A percentile compares a stretch with the other conserved stretches of the same genome.
phyloP scores from a whole-genome alignment of 2,329 filamentous ascomycete species.

The Colletotrichum filicis region DNA sequence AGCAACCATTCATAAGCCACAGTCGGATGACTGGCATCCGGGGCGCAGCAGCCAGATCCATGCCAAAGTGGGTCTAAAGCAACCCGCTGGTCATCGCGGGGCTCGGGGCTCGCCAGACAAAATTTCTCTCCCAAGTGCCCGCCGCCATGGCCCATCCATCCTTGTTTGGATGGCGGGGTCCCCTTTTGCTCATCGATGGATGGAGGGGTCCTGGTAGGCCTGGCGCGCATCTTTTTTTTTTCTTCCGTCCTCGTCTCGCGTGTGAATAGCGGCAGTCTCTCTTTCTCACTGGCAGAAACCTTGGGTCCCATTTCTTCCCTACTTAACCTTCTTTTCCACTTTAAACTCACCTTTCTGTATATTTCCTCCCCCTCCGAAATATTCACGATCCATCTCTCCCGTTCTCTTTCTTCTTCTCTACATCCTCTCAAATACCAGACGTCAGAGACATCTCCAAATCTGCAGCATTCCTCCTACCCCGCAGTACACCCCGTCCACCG shows the following conservation, averaged over 20 bases:
- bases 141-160: constrained; percentile 3
- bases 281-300: background rate
- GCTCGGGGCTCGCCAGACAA: constrained; percentile 30
- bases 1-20: constrained; percentile 18
- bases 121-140: constrained; percentile 13
- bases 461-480: constrained; percentile 29
- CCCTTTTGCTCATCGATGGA: background rate
- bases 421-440: background rate
- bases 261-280: constrained; percentile 32
- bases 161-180: constrained; percentile 18
- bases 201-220: constrained; percentile 17
- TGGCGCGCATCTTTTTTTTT: constrained; percentile 5
- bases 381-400: background rate
- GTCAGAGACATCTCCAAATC: constrained; percentile 26
- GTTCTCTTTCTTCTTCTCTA: background rate
- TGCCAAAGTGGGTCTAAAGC: background rate
- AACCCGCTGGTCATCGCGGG: constrained; percentile 3
- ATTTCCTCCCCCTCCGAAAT: background rate
- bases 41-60: constrained; percentile 17
- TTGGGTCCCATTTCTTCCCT: constrained; percentile 1
- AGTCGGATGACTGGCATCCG: constrained; percentile 12
- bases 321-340: constrained; percentile 24
- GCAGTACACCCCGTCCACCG: constrained; percentile 14
- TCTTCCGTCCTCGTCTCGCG: background rate
- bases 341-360: background rate